These are phyloP conservation scores for Theobroma grandiflorum DNA, from an alignment of 441 rosid species.

Conservation along the genomic window DNA sequence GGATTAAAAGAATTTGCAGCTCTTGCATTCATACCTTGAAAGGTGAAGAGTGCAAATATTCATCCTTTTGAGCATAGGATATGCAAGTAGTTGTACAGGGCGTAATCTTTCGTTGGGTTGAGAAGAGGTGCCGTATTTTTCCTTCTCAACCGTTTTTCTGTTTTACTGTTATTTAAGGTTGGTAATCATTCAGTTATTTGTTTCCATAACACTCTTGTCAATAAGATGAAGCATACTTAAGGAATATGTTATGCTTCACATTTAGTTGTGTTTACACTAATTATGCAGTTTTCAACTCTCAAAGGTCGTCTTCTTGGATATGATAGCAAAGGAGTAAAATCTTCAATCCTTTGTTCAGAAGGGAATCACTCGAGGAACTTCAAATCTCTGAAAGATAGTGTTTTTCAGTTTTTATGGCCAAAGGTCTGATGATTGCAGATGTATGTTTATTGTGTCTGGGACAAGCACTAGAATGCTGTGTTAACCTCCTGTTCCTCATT, in stretches of 20 bases:
- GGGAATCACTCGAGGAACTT: background rate
- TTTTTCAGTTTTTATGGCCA: background rate
- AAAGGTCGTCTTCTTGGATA: background rate
- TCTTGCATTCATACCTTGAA: constrained; percentile 6
- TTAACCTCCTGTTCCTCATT: constrained; percentile 8
- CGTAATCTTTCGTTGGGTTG: constrained; percentile 32
- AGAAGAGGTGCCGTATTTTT: constrained; percentile 41
- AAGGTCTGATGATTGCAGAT: background rate
- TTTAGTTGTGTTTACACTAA: background rate
- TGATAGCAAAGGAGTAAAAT: background rate
- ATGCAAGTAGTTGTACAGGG: constrained; percentile 30
- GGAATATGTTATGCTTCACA: background rate
- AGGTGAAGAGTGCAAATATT: constrained; percentile 22
- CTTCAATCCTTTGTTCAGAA: background rate
- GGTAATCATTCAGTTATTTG: background rate
- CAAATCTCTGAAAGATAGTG: background rate
- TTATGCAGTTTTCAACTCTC: background rate
- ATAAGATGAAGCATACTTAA: constrained; percentile 8
- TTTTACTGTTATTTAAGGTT: background rate
- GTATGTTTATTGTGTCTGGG: background rate
- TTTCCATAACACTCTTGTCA: constrained; percentile 3
- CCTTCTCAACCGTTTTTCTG: constrained; percentile 35
- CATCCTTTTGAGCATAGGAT: background rate
- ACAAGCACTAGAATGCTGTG: background rate
- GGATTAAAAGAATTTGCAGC: constrained; percentile 13